phyloP scores from a whole-genome alignment of 768 basidiomycete genomes.

The Porphyrellus cyaneotinctus region DNA sequence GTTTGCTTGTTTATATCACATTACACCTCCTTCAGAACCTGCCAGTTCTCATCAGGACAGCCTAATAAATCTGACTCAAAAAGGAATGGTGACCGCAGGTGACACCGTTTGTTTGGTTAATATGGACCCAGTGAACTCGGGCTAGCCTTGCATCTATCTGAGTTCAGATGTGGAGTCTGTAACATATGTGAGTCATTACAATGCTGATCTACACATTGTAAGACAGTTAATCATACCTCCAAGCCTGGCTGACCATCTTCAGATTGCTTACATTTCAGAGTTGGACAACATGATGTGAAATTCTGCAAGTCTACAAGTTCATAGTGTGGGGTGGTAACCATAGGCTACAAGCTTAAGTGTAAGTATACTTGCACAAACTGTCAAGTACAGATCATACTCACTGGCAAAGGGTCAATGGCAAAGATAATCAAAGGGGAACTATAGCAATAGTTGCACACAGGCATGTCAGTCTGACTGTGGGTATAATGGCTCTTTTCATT shows the following conservation, averaged over 20 bases:
- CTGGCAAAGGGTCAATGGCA: too few relatives aligned
- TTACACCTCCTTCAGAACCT: neutral
- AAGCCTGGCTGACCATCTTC: neutral
- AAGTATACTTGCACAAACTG: too few relatives aligned
- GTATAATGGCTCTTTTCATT: too few relatives aligned
- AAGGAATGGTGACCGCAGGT: neutral
- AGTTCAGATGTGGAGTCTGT: neutral
- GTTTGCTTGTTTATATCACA: neutral
- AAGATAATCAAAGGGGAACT: too few relatives aligned
- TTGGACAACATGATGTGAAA: neutral
- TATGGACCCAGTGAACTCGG: neutral
- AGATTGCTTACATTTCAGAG: neutral
- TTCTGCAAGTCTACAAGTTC: neutral
- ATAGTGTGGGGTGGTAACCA: too few relatives aligned
- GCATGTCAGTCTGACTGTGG: too few relatives aligned
- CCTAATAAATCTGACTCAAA: neutral
- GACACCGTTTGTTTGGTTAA: neutral
- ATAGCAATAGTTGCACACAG: too few relatives aligned
- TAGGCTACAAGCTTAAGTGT: too few relatives aligned
- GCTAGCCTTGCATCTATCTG: neutral
- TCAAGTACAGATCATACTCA: too few relatives aligned
- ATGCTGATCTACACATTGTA: neutral
- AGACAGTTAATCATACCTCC: neutral
- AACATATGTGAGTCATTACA: neutral
- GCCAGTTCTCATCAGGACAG: neutral